Conservation (phyloP, 352 stramenopile genomes). For the Peronospora farinosa region DNA sequence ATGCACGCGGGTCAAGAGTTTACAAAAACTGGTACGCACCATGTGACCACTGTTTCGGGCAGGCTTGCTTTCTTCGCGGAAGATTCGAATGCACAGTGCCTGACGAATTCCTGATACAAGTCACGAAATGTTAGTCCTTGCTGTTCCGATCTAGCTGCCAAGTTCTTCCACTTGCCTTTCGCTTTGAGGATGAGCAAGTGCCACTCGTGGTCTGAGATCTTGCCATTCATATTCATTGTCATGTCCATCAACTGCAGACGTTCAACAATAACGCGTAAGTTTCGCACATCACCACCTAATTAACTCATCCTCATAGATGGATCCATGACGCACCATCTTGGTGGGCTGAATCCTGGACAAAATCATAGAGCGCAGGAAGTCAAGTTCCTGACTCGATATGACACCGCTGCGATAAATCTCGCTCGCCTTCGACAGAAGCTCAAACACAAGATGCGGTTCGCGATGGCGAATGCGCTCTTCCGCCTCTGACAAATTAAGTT, state of each 20-base stretch:
- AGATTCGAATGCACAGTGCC: constrained; percentile 70
- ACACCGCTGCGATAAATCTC: constrained; percentile 78
- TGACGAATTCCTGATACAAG: constrained; percentile 56
- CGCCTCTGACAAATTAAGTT: constrained; percentile 68
- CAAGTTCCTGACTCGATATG: constrained; percentile 76
- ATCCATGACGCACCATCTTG: constrained; percentile 54
- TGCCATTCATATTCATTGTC: constrained; percentile 78
- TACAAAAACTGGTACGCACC: constrained; percentile 28
- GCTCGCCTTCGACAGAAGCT: constrained; percentile 74
- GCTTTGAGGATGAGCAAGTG: constrained; percentile 75
- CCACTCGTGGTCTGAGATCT: constrained; percentile 86
- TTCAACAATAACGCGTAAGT: constrained; percentile 3
- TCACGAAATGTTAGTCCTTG: constrained; percentile 2
- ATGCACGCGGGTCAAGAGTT: background rate
- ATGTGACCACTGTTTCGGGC: constrained; percentile 56
- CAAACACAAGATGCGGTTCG: constrained; percentile 78
- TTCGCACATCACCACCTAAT: background rate
- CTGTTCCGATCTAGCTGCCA: background rate
- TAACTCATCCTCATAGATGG: background rate
- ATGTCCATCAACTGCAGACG: constrained; percentile 59
- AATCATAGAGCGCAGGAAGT: constrained; percentile 69
- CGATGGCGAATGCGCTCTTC: constrained; percentile 80
- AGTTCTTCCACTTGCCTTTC: constrained; percentile 40
- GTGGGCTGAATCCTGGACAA: constrained; percentile 73
- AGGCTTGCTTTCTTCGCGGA: constrained; percentile 54